Evolutionary conservation across 2,329 filamentous ascomycete genomes (phyloP), one percentile per base, ranked within the genome.

Genomic region (Paraconiothyrium sp.): DNA sequence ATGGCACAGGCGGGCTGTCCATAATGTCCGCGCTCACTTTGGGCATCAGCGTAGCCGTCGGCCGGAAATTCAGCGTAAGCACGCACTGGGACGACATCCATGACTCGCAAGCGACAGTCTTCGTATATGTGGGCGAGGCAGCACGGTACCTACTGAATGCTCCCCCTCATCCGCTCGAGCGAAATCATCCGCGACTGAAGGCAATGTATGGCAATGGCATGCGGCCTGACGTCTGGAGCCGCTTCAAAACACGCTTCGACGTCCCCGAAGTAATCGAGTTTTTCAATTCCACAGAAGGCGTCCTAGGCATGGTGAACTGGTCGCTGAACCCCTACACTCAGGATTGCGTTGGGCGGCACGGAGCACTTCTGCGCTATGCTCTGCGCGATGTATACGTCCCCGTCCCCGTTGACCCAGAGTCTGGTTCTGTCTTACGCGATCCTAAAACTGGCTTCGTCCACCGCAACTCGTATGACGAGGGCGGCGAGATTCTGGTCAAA

Each of bases 51-150:
- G 76, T 89, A 11, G 89, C 86, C 62, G 82, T 91, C 32, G 88
- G 86, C 7, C 84, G 84, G 34, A 87, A 84, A 72, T 94, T 93
- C 80, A 89, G 86, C 67, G 87, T 86, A 0, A 84, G 85, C 0
- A 83, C 83, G 10, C 93, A 93, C 79, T 93, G 91, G 91, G 78
- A 82, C 30, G 91, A 93, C 63, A 83, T 93, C 22, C 85, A 88
- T 43, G 89, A 89, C 59, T 88, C 86, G 0, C 78, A 86, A 10
- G 85, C 90, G 0, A 92, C 90, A 0, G 85, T 86, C 71, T 91
- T 93, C 70, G 86, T 90, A 10, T 93, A 93, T 69, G 91, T 94
- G 1, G 91, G 91, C 67, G 91, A 93, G 75, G 91, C 89, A 0
- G 85, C 90, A 16, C 84, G 91, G 0, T 93, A 93, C 67, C 81